Conservation (phyloP, 2,329 filamentous ascomycete genomes). For the Venturia asperata region DNA sequence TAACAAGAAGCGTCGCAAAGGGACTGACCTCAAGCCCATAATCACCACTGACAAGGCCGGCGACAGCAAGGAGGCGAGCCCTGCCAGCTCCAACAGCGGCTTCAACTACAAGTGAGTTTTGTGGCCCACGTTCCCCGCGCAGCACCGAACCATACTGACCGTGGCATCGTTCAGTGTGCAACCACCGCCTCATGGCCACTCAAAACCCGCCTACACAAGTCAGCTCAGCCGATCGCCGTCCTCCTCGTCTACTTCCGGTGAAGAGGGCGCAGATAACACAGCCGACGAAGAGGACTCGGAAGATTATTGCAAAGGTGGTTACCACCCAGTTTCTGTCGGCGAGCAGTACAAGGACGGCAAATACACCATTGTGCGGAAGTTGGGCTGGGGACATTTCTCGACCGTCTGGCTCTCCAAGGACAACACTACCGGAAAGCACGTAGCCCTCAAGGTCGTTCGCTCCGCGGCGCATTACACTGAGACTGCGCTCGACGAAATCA, state of each 20-base stretch:
- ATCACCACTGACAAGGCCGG: conserved; percentile 58
- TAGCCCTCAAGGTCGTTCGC: conserved; percentile 94
- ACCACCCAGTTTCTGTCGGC: conserved; percentile 89
- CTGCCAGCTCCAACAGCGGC: conserved; percentile 13
- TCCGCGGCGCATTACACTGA: conserved; percentile 98
- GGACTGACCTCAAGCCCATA: conserved; percentile 63
- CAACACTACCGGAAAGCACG: conserved; percentile 83
- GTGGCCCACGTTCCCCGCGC: not conserved
- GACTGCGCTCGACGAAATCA: conserved; percentile 98
- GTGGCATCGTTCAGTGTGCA: conserved; percentile 29
- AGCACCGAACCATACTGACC: conserved; percentile 22
- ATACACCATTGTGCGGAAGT: conserved; percentile 92
- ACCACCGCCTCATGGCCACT: conserved; percentile 39
- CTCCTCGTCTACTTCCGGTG: conserved; percentile 71
- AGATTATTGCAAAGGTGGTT: conserved; percentile 98
- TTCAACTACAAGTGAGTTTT: conserved; percentile 18
- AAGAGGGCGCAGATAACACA: conserved; percentile 74
- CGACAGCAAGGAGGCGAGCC: conserved; percentile 23
- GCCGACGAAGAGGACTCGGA: conserved; percentile 98
- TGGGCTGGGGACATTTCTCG: conserved; percentile 99
- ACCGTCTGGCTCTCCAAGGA: conserved; percentile 84
- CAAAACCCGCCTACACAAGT: conserved; percentile 42
- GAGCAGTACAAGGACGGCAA: conserved; percentile 97
- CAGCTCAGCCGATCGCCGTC: conserved; percentile 67
- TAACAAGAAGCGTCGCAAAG: conserved; percentile 69